A percentile compares a stretch with the other conserved stretches of the same genome.
Evolutionary conservation across 2,329 filamentous ascomycete genomes (phyloP).

Genomic region (Fusarium algeriense): DNA sequence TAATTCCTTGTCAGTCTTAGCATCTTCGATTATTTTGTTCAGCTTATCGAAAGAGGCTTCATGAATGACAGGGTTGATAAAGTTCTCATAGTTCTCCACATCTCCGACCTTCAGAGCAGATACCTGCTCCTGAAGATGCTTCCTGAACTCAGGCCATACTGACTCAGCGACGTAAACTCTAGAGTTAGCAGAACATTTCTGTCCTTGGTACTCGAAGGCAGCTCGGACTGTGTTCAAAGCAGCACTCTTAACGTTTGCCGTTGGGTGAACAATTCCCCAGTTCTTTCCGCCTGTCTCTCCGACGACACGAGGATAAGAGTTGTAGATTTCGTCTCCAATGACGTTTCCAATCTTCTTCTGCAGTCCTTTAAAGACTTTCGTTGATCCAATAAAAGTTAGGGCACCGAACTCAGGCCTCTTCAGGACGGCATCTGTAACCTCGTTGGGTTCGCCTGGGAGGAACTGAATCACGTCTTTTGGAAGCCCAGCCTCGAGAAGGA

Average conservation of each 20-base stretch:
- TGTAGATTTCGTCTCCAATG: conserved; percentile 48
- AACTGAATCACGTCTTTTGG: conserved; percentile 55
- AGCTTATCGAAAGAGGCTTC: conserved; percentile 56
- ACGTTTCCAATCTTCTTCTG: conserved; percentile 50
- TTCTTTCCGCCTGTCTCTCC: conserved; percentile 67
- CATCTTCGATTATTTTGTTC: conserved; percentile 58
- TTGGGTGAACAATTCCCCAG: conserved; percentile 61
- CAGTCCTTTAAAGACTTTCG: conserved; percentile 53
- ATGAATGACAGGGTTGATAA: conserved; percentile 64
- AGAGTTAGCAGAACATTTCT: conserved; percentile 37
- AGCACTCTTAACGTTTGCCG: conserved; percentile 32
- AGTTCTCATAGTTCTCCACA: conserved; percentile 55
- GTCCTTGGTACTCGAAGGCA: conserved; percentile 36
- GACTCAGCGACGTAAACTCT: conserved; percentile 45
- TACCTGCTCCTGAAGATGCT: conserved; percentile 51
- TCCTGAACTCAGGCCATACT: conserved; percentile 42
- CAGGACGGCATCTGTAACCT: conserved; percentile 51
- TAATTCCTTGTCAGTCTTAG: conserved; percentile 57
- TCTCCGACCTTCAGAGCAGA: conserved; percentile 53
- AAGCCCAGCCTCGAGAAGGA: conserved; percentile 56
- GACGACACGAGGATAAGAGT: conserved; percentile 58
- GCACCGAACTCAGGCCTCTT: conserved; percentile 54
- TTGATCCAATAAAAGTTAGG: conserved; percentile 54
- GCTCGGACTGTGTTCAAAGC: conserved; percentile 33
- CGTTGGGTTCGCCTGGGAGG: conserved; percentile 54